Evolutionary conservation across 306 rosid species (phyloP).

Genomic region (Rubus idaeus): DNA sequence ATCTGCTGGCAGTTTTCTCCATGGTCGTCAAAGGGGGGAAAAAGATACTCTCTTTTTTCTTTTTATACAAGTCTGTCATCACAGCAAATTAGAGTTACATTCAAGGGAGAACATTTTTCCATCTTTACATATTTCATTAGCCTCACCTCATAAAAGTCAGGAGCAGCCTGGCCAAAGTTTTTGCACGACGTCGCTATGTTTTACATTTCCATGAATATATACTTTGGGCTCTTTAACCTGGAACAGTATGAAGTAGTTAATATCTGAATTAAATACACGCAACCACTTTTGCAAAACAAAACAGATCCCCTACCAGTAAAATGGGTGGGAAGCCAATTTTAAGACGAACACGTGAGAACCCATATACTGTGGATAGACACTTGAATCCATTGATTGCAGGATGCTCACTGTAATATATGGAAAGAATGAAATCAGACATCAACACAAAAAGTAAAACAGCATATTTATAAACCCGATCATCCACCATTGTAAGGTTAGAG

Average conservation of each 20-base stretch:
- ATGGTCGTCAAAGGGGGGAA: no score
- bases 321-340: slow-evolving; percentile 56
- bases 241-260: slow-evolving; percentile 3
- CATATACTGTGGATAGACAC: slow-evolving; percentile 62
- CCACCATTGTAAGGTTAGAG: background rate
- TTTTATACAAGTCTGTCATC: background rate
- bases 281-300: background rate
- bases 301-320: slow-evolving; percentile 44
- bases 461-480: background rate
- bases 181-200: slow-evolving; percentile 37
- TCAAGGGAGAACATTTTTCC: background rate
- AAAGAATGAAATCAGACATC: background rate
- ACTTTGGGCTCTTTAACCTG: slow-evolving; percentile 81
- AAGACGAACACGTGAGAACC: slow-evolving; percentile 57
- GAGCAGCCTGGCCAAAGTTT: slow-evolving; percentile 72
- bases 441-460: background rate
- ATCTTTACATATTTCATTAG: background rate
- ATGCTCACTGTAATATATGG: slow-evolving; percentile 58
- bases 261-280: background rate
- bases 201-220: slow-evolving; percentile 58
- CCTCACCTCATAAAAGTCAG: slow-evolving; percentile 12
- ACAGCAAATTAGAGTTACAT: background rate
- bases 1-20: no score
- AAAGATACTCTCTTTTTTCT: no score
- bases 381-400: slow-evolving; percentile 61